A percentile compares a stretch with the other conserved stretches of the same genome.
Conservation (phyloP, 495 filamentous ascomycete species). For the Lineolata rhizophorae region DNA sequence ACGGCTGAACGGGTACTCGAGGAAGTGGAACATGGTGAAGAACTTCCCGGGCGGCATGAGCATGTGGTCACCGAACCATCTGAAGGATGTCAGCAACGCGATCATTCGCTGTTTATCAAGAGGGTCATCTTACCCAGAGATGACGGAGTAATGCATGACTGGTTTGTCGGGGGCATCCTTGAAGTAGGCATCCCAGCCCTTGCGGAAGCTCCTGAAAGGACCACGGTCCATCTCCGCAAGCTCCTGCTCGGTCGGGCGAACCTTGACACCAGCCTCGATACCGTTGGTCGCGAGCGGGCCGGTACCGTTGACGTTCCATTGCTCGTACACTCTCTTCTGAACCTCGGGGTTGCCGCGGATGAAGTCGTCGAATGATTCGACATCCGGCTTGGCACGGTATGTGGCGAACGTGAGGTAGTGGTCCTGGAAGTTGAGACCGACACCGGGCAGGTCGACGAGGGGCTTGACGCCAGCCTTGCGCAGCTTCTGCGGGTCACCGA, state of each 20-base stretch:
- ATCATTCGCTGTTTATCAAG: too few relatives aligned
- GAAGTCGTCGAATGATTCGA: slow-evolving; percentile 67
- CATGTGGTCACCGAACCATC: slow-evolving; percentile 19
- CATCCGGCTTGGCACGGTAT: slow-evolving; percentile 54
- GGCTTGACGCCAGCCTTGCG: slow-evolving; percentile 44
- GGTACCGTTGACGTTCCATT: slow-evolving; percentile 62
- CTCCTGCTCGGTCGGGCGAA: slow-evolving; percentile 49
- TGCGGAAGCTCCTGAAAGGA: slow-evolving; percentile 35
- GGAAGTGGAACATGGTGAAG: slow-evolving; percentile 76
- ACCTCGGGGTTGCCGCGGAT: slow-evolving; percentile 48
- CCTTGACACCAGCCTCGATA: slow-evolving; percentile 67
- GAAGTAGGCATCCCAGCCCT: slow-evolving; percentile 63
- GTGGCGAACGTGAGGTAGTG: slow-evolving; percentile 65
- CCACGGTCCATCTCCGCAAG: slow-evolving; percentile 34
- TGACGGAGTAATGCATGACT: slow-evolving; percentile 42
- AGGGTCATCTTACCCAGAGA: too few relatives aligned
- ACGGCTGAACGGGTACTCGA: slow-evolving; percentile 65
- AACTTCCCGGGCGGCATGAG: slow-evolving; percentile 48
- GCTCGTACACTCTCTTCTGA: slow-evolving; percentile 26
- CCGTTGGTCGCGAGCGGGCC: slow-evolving; percentile 66
- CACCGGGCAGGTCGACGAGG: slow-evolving; percentile 56
- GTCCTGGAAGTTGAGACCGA: slow-evolving; percentile 69
- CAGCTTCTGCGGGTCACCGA: slow-evolving; percentile 53
- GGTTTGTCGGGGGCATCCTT: slow-evolving; percentile 73
- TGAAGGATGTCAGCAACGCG: slow-evolving; percentile 15